phyloP scores from a whole-genome alignment of 108 stramenopile genomes.

The Cyclotella distinguenda region DNA sequence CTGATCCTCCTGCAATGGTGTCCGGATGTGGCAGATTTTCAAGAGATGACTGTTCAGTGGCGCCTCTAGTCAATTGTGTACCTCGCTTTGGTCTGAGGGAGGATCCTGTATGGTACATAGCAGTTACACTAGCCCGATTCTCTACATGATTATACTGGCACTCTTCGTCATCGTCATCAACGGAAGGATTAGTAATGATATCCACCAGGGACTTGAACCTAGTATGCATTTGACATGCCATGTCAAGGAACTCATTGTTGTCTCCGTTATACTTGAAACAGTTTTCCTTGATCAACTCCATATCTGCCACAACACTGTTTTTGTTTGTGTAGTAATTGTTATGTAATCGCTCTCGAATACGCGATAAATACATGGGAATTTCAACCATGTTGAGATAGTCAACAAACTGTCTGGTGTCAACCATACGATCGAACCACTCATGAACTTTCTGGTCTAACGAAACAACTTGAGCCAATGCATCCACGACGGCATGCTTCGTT shows the following conservation, averaged over 20 bases:
- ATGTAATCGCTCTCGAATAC: constrained; percentile 52
- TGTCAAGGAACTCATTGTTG: constrained; percentile 45
- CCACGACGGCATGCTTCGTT: constrained; percentile 42
- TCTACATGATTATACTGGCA: background rate
- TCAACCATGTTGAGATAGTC: constrained; percentile 79
- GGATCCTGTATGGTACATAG: no score
- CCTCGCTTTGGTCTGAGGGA: no score
- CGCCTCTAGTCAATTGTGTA: no score
- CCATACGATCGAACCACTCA: constrained; percentile 52
- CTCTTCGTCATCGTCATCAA: background rate
- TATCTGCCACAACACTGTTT: constrained; percentile 69
- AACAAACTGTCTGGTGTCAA: constrained; percentile 55
- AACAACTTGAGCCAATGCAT: constrained; percentile 39
- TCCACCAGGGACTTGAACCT: constrained; percentile 57
- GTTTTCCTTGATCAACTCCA: constrained; percentile 76
- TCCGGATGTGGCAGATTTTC: no score
- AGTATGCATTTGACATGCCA: constrained; percentile 55
- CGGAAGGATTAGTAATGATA: constrained; percentile 16
- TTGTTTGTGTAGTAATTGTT: constrained; percentile 68
- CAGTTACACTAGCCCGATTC: background rate
- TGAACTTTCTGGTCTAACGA: constrained; percentile 39
- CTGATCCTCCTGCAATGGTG: no score
- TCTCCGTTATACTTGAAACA: constrained; percentile 83
- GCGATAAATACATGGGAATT: constrained; percentile 68
- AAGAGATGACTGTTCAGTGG: no score